Evolutionary conservation across 2,329 filamentous ascomycete species (phyloP), one percentile per base, ranked within the genome.

Genomic region (Fusarium haematococcum): DNA sequence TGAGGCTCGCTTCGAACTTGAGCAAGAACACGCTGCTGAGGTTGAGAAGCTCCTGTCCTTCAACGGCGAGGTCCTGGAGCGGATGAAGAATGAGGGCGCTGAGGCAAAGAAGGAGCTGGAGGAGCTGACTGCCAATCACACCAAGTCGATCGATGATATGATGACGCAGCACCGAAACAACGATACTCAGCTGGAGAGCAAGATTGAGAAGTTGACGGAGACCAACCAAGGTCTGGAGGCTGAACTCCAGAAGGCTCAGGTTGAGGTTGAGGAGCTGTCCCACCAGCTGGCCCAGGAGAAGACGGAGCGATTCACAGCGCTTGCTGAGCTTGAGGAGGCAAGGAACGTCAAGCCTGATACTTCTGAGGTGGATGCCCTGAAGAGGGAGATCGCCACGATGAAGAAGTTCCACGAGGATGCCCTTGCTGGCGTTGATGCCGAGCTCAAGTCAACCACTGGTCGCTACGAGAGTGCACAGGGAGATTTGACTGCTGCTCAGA

Each of bases 271-370:
- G 71, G 84, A 86, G 27, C 80, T 91, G 71, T 85, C 86, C 65
- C 86, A 87, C 75, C 85, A 88, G 75, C 86, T 91, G 48, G 89
- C 88, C 3, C 84, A 87, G 58, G 88, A 89, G 73, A 91, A 91
- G 84, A 90, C 91, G 84, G 87, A 88, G 65, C 89, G 89, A 69
- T 88, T 89, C 69, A 88, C 87, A 66, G 86, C 89, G 11, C 86
- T 89, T 80, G 90, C 90, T 23, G 90, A 91, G 60, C 85, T 92
- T 18, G 91, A 92, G 69, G 89, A 89, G 9, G 81, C 84, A 52
- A 88, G 86, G 82, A 90, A 84, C 77, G 85, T 85, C 75, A 91
- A 88, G 80, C 84, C 88, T 8, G 89, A 91, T 78, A 90, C 86
- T 3, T 84, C 86, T 0, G 90, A 86, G 78, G 80, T 84, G 3